Evolutionary conservation across 106 monocot species (phyloP).

Genomic region (Allium fistulosum): DNA sequence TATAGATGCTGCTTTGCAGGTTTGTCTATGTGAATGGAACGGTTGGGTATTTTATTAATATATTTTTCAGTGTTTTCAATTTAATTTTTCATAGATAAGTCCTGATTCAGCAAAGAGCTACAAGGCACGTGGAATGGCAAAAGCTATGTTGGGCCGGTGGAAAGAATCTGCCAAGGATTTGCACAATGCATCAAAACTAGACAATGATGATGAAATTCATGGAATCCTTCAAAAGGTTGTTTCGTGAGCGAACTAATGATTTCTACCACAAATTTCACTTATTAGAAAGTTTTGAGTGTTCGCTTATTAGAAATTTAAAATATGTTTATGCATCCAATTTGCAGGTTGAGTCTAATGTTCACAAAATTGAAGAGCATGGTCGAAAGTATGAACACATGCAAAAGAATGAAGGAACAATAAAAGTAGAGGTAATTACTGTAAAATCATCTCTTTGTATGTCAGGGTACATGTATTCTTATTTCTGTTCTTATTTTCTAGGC

Average conservation of each 20-base stretch:
- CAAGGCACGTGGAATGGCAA: slow-evolving; percentile 86
- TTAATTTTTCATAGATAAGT: slow-evolving; percentile 49
- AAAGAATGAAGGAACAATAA: slow-evolving; percentile 55
- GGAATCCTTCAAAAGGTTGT: slow-evolving; percentile 52
- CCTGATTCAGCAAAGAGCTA: slow-evolving; percentile 86
- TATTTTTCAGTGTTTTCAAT: neutral
- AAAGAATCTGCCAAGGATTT: slow-evolving; percentile 80
- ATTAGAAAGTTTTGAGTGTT: too few species aligned
- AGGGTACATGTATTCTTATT: neutral
- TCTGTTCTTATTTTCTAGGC: neutral
- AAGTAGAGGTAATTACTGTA: slow-evolving; percentile 36
- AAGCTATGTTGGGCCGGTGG: slow-evolving; percentile 69
- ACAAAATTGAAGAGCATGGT: slow-evolving; percentile 77
- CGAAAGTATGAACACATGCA: slow-evolving; percentile 62
- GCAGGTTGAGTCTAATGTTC: slow-evolving; percentile 81
- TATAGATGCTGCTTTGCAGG: slow-evolving; percentile 78
- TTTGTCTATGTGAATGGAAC: slow-evolving; percentile 9
- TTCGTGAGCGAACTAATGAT: too few species aligned
- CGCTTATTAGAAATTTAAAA: too few species aligned
- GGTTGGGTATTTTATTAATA: neutral
- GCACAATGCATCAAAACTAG: slow-evolving; percentile 70
- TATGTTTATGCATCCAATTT: neutral
- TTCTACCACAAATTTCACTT: too few species aligned
- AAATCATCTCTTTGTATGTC: neutral
- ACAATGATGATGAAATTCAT: slow-evolving; percentile 80